A percentile compares a stretch with the other conserved stretches of the same genome.
Evolutionary conservation across 805 yeast genomes (phyloP).

Genomic region (Priceomyces fermenticarens): DNA sequence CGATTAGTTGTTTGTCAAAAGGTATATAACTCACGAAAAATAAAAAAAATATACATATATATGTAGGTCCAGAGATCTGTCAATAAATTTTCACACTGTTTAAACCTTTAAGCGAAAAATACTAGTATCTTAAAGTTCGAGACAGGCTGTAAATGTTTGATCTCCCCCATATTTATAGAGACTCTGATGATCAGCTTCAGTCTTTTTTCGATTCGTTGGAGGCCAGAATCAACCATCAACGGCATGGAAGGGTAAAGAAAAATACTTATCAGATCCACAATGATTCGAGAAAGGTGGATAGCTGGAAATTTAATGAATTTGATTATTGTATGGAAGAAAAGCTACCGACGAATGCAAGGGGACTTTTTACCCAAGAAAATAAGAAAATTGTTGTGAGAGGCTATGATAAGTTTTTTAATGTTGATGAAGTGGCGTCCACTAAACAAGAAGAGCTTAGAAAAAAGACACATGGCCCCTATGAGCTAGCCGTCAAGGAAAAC

Average conservation of each 20-base stretch:
- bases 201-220: slow-evolving; percentile 19
- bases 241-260: slow-evolving; percentile 20
- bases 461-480: slow-evolving; percentile 70
- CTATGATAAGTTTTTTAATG: slow-evolving; percentile 89
- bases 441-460: slow-evolving; percentile 43
- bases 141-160: no score
- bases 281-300: slow-evolving; percentile 8
- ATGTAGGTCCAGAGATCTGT: no score
- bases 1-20: no score
- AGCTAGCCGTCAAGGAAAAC: slow-evolving; percentile 80
- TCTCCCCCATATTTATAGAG: no score
- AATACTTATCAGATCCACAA: slow-evolving; percentile 9
- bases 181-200: slow-evolving; percentile 10
- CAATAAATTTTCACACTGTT: no score
- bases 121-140: no score
- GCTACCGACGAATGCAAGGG: slow-evolving; percentile 79
- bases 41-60: no score
- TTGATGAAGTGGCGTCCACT: slow-evolving; percentile 60
- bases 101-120: no score
- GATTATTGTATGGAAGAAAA: slow-evolving; percentile 61
- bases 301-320: slow-evolving; percentile 91
- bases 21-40: no score
- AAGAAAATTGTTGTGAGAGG: slow-evolving; percentile 72
- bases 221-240: slow-evolving; percentile 12
- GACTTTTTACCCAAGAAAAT: slow-evolving; percentile 59